Evolutionary conservation across 1,284 basidiomycete genomes (phyloP), one percentile per base, ranked within the genome.

Genomic region (Vanrija sp.): DNA sequence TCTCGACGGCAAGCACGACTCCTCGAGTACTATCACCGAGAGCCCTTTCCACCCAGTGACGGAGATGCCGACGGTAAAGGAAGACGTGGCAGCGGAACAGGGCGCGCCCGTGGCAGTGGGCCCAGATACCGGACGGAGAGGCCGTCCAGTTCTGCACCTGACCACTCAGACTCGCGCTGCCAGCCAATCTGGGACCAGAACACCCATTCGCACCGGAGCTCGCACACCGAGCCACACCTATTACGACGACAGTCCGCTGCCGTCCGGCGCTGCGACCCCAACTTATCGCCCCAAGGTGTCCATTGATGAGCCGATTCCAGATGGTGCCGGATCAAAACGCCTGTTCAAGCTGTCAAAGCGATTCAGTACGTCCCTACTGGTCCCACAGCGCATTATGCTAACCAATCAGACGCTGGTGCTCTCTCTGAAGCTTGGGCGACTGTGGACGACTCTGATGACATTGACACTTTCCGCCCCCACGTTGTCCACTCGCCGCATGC

Each of bases 401-500:
- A 43, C 28, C 28, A 7, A 10, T 1, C 51, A 73, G 68, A 80
- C 60, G 78, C 76, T 1, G 80, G 79, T 7, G 78, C 76, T 0
- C 60, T 80, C 3, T 74, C 75, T 6, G 76, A 80, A 46, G 75
- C 78, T 8, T 74, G 76, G 63, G 78, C 79, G 0, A 79, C 78
- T 2, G 76, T 80, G 9, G 78, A 78, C 51, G 78, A 80, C 64
- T 77, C 77, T 9, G 76, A 76, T 51, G 72, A 78, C 21, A 66
- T 80, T 26, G 76, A 79, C 57, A 71, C 79, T 42, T 83, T 83
- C 73, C 69, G 73, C 40, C 82, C 83, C 12, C 80, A 83, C 61
- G 75, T 84, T 46, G 71, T 86, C 8, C 85, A 87, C 62, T 73
- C 78, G 15, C 76, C 79, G 8, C 85, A 86, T 59, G 74, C 78